These are phyloP conservation scores for Candida silvicultrix DNA, from an alignment of 805 yeast species.

Conservation along the genomic window DNA sequence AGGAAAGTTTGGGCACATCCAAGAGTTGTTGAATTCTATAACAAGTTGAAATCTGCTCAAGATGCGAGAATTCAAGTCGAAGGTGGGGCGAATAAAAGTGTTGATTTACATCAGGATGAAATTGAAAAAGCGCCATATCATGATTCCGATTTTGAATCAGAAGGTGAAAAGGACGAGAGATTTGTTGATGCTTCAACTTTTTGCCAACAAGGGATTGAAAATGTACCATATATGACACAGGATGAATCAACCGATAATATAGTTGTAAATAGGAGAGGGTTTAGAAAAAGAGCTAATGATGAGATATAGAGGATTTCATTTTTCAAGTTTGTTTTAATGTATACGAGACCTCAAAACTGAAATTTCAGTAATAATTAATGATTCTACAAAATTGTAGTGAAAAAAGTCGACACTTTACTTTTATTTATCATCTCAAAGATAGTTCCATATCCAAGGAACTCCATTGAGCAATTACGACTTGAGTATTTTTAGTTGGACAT, in stretches of 20 bases:
- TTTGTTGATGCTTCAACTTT: not conserved
- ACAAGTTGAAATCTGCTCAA: slow-evolving; percentile 31
- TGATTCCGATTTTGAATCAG: not conserved
- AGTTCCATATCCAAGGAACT: slow-evolving; percentile 37
- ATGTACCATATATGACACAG: not conserved
- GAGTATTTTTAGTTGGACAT: slow-evolving; percentile 50
- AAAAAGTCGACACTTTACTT: no score
- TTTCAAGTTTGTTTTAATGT: not conserved
- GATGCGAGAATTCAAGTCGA: slow-evolving; percentile 13
- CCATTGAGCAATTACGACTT: slow-evolving; percentile 60
- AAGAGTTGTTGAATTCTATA: slow-evolving; percentile 67
- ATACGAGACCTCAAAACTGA: no score
- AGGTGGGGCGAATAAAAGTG: not conserved
- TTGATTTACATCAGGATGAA: not conserved
- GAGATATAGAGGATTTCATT: no score
- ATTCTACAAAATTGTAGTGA: no score
- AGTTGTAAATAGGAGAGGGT: not conserved
- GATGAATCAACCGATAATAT: not conserved
- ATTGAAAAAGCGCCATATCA: not conserved
- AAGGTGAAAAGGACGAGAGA: not conserved
- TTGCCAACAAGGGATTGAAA: not conserved
- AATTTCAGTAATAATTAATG: no score
- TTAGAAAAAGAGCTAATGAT: not conserved
- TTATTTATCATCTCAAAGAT: slow-evolving; percentile 26
- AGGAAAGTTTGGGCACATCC: slow-evolving; percentile 62